phyloP scores from a whole-genome alignment of 2,329 filamentous ascomycete species.

The Xylaria arbuscula region DNA sequence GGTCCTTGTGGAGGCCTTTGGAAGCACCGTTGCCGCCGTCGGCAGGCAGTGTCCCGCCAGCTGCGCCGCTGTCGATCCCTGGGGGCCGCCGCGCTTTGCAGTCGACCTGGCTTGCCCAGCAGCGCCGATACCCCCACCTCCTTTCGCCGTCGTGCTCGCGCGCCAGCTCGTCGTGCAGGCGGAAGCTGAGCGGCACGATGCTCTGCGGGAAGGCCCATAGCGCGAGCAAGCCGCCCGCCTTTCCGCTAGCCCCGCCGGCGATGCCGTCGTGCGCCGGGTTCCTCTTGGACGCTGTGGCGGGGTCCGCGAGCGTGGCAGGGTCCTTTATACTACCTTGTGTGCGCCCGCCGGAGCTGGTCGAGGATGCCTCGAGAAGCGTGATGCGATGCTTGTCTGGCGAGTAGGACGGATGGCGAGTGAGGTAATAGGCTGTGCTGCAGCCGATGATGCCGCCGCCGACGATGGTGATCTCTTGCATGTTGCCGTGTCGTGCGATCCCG shows the following conservation, averaged over 20 bases:
- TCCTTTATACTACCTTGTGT: slow-evolving; percentile 50
- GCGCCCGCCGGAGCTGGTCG: slow-evolving; percentile 52
- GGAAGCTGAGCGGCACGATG: slow-evolving; percentile 77
- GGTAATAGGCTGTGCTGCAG: slow-evolving; percentile 77
- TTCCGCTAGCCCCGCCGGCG: slow-evolving; percentile 80
- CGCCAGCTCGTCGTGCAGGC: slow-evolving; percentile 75
- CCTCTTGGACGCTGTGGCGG: slow-evolving; percentile 39
- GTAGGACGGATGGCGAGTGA: slow-evolving; percentile 77
- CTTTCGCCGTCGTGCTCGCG: slow-evolving; percentile 73
- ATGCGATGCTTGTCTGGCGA: slow-evolving; percentile 72
- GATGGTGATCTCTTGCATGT: slow-evolving; percentile 49
- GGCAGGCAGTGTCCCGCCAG: neutral
- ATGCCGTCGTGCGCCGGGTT: slow-evolving; percentile 60
- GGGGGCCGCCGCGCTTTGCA: slow-evolving; percentile 48
- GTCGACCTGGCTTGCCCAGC: slow-evolving; percentile 50
- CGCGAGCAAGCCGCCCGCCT: slow-evolving; percentile 79
- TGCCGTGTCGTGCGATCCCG: slow-evolving; percentile 12
- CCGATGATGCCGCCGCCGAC: slow-evolving; percentile 81
- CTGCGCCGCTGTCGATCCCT: slow-evolving; percentile 28
- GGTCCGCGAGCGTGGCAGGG: slow-evolving; percentile 48
- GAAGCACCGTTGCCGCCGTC: slow-evolving; percentile 14
- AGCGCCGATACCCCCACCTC: slow-evolving; percentile 75
- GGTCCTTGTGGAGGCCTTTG: slow-evolving; percentile 49
- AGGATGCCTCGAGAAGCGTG: slow-evolving; percentile 77
- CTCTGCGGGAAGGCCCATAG: slow-evolving; percentile 78